Conservation (phyloP, 169 alveolate genomes). For the Eimeria necatrix region DNA sequence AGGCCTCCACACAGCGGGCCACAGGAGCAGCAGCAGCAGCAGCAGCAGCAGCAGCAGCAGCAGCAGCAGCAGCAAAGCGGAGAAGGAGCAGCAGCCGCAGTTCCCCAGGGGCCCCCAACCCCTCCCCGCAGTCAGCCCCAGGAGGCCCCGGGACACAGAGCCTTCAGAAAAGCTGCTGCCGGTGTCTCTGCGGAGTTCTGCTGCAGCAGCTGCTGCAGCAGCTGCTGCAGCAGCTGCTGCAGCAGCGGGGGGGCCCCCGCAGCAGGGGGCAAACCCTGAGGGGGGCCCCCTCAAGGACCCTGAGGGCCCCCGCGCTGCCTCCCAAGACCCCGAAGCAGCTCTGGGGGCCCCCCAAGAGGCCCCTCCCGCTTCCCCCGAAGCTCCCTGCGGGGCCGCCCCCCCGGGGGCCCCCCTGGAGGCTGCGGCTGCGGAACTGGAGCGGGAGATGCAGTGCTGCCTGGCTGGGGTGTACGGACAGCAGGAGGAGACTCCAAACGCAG, state of each 20-base stretch:
- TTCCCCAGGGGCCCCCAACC: conserved; percentile 35
- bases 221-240: no score
- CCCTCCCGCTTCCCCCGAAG: background rate
- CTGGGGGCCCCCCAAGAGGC: no score
- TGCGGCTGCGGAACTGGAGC: background rate
- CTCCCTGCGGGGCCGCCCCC: background rate
- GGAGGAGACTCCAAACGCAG: conserved; percentile 31
- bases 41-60: conserved; percentile 32
- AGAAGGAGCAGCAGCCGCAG: background rate
- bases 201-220: no score
- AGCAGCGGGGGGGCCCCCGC: conserved; percentile 1
- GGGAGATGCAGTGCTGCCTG: background rate
- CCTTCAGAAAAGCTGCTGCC: no score
- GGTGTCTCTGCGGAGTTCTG: no score
- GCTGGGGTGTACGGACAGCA: background rate
- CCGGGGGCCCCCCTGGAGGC: conserved; percentile 6
- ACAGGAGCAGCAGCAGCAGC: conserved; percentile 37
- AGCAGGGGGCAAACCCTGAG: no score
- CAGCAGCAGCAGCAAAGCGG: conserved; percentile 28
- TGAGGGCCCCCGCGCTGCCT: no score
- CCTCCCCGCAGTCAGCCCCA: background rate
- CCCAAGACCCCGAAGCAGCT: no score
- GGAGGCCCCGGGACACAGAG: conserved; percentile 21
- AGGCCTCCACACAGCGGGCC: no score
- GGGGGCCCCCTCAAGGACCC: no score